Evolutionary conservation across 1,284 basidiomycete species (phyloP).

Genomic region (Schizophyllum amplum): DNA sequence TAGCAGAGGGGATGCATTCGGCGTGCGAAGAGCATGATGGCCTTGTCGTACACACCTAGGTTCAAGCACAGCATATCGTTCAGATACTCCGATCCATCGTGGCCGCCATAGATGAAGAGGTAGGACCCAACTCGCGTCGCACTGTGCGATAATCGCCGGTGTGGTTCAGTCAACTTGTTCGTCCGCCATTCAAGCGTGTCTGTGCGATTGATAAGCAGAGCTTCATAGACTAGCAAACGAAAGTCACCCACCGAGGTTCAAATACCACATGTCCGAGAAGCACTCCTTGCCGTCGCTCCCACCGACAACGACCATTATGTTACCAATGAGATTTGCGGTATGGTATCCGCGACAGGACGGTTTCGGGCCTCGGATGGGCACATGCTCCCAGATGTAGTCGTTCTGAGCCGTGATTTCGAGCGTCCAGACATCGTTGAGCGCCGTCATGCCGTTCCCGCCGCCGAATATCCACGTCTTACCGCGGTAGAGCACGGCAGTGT

Average conservation of each 20-base stretch:
- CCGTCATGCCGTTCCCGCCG: slow-evolving; percentile 84
- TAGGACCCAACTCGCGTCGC: slow-evolving; percentile 92
- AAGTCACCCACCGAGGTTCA: slow-evolving; percentile 65
- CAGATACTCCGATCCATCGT: slow-evolving; percentile 74
- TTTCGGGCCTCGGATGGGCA: slow-evolving; percentile 42
- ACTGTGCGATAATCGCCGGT: slow-evolving; percentile 79
- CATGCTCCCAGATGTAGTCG: slow-evolving; percentile 57
- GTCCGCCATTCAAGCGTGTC: slow-evolving; percentile 69
- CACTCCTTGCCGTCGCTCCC: slow-evolving; percentile 75
- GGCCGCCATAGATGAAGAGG: slow-evolving; percentile 84
- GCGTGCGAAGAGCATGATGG: too few relatives aligned
- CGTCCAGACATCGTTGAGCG: slow-evolving; percentile 87
- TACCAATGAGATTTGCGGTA: slow-evolving; percentile 80
- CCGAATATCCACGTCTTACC: slow-evolving; percentile 83
- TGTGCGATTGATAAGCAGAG: slow-evolving; percentile 22
- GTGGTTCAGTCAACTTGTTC: slow-evolving; percentile 44
- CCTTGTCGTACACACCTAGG: too few relatives aligned
- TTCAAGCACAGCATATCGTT: slow-evolving; percentile 82
- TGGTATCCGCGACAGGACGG: slow-evolving; percentile 82
- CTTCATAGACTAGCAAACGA: neutral
- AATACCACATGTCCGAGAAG: slow-evolving; percentile 83
- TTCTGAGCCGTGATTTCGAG: slow-evolving; percentile 55
- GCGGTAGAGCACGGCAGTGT: slow-evolving; percentile 74
- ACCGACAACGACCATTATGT: slow-evolving; percentile 77
- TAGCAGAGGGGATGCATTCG: too few relatives aligned